A percentile compares a stretch with the other conserved stretches of the same genome.
These are phyloP conservation scores for Chaetomiaceae sp. DNA, from an alignment of 2,329 filamentous ascomycete genomes.

Conservation along the genomic window DNA sequence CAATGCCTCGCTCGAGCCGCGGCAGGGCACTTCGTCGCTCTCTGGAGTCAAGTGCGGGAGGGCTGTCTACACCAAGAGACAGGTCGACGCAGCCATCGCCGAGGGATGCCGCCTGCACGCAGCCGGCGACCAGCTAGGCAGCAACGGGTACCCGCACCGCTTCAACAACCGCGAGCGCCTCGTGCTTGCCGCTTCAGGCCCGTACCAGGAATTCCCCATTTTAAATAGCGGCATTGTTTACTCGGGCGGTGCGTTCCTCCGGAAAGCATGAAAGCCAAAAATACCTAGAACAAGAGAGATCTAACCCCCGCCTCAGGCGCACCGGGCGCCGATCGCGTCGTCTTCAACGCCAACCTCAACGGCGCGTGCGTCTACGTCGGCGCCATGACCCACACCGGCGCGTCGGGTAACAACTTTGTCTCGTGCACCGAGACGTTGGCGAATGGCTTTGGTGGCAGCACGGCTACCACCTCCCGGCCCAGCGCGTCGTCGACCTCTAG, in stretches of 20 bases:
- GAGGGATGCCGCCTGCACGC: conserved; percentile 22
- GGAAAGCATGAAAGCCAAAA: background rate
- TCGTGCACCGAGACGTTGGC: conserved; percentile 1
- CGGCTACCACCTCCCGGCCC: background rate
- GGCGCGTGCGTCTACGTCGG: conserved; percentile 19
- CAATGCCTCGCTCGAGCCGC: background rate
- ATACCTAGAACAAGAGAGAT: background rate
- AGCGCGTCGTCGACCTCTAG: background rate
- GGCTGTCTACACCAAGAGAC: conserved; percentile 14
- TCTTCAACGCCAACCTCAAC: conserved; percentile 17
- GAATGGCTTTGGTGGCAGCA: background rate
- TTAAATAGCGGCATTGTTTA: conserved; percentile 12
- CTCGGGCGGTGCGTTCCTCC: conserved; percentile 13
- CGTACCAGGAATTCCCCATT: conserved; percentile 24
- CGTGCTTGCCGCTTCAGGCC: conserved; percentile 14
- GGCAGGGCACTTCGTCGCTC: conserved; percentile 17
- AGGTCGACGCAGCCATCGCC: conserved; percentile 20
- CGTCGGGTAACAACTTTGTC: conserved; percentile 16
- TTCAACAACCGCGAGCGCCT: conserved; percentile 26
- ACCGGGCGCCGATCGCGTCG: conserved; percentile 21
- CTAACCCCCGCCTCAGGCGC: conserved; percentile 5
- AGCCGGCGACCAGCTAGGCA: conserved; percentile 17
- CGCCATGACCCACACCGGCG: conserved; percentile 22
- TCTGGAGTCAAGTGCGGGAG: conserved; percentile 9
- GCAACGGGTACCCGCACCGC: conserved; percentile 22